A percentile compares a stretch with the other conserved stretches of the same genome.
phyloP scores from a whole-genome alignment of 495 filamentous ascomycete genomes.

The Daldinia bambusicola region DNA sequence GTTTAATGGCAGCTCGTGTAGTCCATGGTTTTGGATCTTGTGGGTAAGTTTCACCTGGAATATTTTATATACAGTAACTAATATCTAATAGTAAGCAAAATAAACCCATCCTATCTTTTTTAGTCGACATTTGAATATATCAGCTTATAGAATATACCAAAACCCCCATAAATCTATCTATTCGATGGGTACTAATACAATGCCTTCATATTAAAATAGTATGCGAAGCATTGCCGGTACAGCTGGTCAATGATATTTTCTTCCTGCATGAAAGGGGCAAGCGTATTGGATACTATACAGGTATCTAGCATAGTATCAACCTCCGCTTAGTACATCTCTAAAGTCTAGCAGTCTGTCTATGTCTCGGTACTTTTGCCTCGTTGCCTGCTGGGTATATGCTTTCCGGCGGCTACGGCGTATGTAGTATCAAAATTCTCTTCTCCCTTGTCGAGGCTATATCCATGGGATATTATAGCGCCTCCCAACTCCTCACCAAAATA shows the following conservation, averaged over 20 bases:
- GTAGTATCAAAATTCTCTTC: background rate
- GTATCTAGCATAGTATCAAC: slow-evolving; percentile 38
- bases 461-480: background rate
- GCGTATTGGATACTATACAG: slow-evolving; percentile 68
- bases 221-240: slow-evolving; percentile 71
- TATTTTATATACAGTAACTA: background rate
- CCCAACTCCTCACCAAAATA: background rate
- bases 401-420: slow-evolving; percentile 62
- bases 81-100: slow-evolving; percentile 4
- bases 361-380: slow-evolving; percentile 67
- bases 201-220: slow-evolving; percentile 46
- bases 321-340: slow-evolving; percentile 16
- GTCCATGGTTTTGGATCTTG: slow-evolving; percentile 65
- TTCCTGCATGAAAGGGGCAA: slow-evolving; percentile 70
- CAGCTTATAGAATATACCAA: background rate
- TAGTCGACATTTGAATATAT: background rate
- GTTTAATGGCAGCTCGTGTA: slow-evolving; percentile 65
- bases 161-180: background rate
- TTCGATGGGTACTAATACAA: background rate
- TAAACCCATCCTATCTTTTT: background rate
- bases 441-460: background rate
- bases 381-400: slow-evolving; percentile 73
- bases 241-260: slow-evolving; percentile 74
- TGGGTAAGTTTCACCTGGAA: slow-evolving; percentile 26
- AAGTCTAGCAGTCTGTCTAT: slow-evolving; percentile 61